phyloP scores from a whole-genome alignment of 2,329 filamentous ascomycete species.

The Aulographum hederae region DNA sequence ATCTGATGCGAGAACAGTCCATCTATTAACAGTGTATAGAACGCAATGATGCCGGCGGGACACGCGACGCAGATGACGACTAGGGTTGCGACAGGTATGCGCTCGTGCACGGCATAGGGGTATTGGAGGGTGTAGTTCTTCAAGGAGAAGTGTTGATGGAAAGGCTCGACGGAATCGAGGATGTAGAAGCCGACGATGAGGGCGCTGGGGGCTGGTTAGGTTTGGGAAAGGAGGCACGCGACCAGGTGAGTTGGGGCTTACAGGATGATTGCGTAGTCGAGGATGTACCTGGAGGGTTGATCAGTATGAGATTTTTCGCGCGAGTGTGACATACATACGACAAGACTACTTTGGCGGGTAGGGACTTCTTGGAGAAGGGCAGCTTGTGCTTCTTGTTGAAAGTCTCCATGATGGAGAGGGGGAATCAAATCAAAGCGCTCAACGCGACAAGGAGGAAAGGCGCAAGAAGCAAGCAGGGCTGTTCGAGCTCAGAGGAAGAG shows the following conservation, averaged over 20 bases:
- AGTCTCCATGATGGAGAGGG: too few relatives aligned
- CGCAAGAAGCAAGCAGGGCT: too few relatives aligned
- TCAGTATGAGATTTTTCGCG: too few relatives aligned
- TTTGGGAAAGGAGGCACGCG: not conserved
- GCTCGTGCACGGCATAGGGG: constrained; percentile 36
- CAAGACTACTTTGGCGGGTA: too few relatives aligned
- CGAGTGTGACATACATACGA: too few relatives aligned
- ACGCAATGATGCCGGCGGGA: constrained; percentile 31
- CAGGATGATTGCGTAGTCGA: constrained; percentile 41
- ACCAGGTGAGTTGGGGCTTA: constrained; percentile 16
- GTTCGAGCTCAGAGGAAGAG: too few relatives aligned
- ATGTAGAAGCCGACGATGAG: constrained; percentile 33
- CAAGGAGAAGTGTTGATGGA: constrained; percentile 38
- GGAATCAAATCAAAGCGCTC: too few relatives aligned
- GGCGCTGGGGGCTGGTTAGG: constrained; percentile 17
- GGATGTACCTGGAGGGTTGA: too few relatives aligned
- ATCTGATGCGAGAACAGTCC: too few relatives aligned
- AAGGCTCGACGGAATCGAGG: constrained; percentile 35
- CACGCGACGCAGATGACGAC: constrained; percentile 29
- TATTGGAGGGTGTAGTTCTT: constrained; percentile 39
- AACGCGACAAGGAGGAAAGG: too few relatives aligned
- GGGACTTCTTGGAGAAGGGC: too few relatives aligned
- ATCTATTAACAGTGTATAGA: constrained; percentile 40
- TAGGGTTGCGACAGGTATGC: constrained; percentile 32
- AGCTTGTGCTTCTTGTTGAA: too few relatives aligned